These are phyloP conservation scores for Daucus carota DNA, from an alignment of 129 eudicot species.

Conservation along the genomic window DH1_v3.0 NC_030386.2:22149501-22150000, in stretches of 20 bases:
- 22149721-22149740: background rate
- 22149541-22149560: background rate
- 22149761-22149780: background rate
- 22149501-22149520: background rate
- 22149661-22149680: background rate
- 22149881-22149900: too few relatives aligned
- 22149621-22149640: background rate
- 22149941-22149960: too few relatives aligned
- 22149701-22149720: background rate
- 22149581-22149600: background rate
- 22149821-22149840: too few relatives aligned
- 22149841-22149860: background rate
- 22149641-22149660: background rate
- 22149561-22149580: background rate
- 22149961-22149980: too few relatives aligned
- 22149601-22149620: background rate
- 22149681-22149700: background rate
- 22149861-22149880: background rate
- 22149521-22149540: background rate
- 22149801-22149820: too few relatives aligned
- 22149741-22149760: background rate
- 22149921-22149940: too few relatives aligned
- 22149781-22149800: too few relatives aligned
- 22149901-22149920: too few relatives aligned
- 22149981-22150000: too few relatives aligned